Conservation (phyloP, 192 early-diverging fungal species). For the Backusella macrospora region DNA sequence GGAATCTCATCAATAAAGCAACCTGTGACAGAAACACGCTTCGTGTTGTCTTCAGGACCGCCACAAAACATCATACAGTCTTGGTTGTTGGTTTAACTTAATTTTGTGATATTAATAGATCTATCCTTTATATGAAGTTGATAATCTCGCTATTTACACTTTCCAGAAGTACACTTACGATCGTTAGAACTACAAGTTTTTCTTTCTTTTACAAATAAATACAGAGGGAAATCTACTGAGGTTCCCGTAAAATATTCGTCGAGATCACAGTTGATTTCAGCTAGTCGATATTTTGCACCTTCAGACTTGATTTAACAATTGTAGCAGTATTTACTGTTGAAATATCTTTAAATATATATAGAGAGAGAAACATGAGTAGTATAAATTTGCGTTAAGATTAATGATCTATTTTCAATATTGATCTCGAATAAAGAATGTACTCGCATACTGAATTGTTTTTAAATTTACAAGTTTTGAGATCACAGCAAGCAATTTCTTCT, state of each 20-base stretch:
- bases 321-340: conserved; percentile 83
- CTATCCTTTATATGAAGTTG: conserved; percentile 66
- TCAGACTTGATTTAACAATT: conserved; percentile 63
- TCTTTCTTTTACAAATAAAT: conserved; percentile 68
- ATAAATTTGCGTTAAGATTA: not conserved
- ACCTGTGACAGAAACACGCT: conserved; percentile 59
- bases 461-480: conserved; percentile 78
- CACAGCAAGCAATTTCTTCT: conserved; percentile 82
- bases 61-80: conserved; percentile 68
- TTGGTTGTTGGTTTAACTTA: conserved; percentile 57
- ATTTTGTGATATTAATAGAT: conserved; percentile 50
- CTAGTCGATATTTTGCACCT: conserved; percentile 70
- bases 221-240: conserved; percentile 69
- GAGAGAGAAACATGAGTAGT: not conserved
- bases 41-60: conserved; percentile 46
- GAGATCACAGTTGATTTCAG: conserved; percentile 80
- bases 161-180: conserved; percentile 66
- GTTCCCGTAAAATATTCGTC: conserved; percentile 77
- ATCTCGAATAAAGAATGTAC: conserved; percentile 17
- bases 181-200: conserved; percentile 58
- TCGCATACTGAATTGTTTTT: conserved; percentile 75
- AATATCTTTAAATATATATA: conserved; percentile 49
- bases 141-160: conserved; percentile 73
- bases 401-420: not conserved
- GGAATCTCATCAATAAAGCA: conserved; percentile 71